These are phyloP conservation scores for Xerocomus spinulosus DNA, from an alignment of 768 basidiomycete species.

Conservation along the genomic window DNA sequence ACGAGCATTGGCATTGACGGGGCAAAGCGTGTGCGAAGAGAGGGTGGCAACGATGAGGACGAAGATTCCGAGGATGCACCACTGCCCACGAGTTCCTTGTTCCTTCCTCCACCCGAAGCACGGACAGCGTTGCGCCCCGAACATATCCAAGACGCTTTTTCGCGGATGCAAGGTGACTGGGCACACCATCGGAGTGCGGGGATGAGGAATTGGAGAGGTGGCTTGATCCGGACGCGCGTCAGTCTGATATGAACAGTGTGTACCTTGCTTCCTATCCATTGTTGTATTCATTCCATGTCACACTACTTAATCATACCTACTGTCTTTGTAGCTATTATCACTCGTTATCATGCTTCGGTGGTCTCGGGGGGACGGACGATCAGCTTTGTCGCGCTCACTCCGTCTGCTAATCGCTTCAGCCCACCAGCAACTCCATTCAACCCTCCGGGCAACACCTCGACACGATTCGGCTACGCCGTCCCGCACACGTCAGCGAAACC, in stretches of 20 bases:
- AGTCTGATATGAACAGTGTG: constrained; percentile 55
- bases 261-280: neutral
- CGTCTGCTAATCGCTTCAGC: constrained; percentile 26
- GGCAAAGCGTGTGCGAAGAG: constrained; percentile 48
- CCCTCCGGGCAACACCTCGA: constrained; percentile 37
- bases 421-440: constrained; percentile 31
- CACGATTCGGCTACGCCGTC: constrained; percentile 29
- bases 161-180: constrained; percentile 86
- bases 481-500: neutral
- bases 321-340: too few species aligned
- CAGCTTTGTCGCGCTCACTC: constrained; percentile 38
- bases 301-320: too few species aligned
- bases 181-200: constrained; percentile 77
- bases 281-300: neutral
- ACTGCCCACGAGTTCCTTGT: constrained; percentile 66
- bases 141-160: constrained; percentile 89
- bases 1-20: constrained; percentile 40
- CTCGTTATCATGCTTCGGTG: too few species aligned
- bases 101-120: constrained; percentile 78
- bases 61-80: constrained; percentile 61
- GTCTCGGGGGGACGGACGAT: constrained; percentile 26
- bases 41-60: constrained; percentile 44
- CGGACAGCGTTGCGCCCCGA: constrained; percentile 73
- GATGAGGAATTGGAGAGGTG: constrained; percentile 87
- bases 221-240: constrained; percentile 72